Evolutionary conservation across 148 eudicot species (phyloP), one percentile per base, ranked within the genome.

Genomic region (Camellia granthamiana): DNA sequence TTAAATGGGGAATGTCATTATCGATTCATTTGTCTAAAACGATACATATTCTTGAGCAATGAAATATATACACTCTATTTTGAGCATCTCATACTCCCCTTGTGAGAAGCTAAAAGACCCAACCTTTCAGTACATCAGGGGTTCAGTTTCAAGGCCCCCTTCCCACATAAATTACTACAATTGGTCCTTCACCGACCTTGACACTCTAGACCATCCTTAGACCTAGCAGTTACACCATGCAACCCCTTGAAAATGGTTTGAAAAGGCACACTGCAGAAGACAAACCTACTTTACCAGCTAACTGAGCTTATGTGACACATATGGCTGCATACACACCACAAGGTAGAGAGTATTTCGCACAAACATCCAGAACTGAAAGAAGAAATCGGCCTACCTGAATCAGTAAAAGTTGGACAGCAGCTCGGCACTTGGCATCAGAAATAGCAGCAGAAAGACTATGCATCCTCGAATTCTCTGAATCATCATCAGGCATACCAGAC

Each of bases 391-490:
- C 43, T 85, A 97, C 99, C 99, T 97, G 98, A 84, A 92, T 91
- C 84, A 97, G 81, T 84, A 97, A 78, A 70, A 97, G 99, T 83
- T 97, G 98, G 56, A 94, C 90, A 84, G 99, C 97, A 76, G 94
- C 89, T 41, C 92, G 94, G 79, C 95, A 90, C 83, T 94, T 94
- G 49, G 88, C 89, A 80, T 92, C 97, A 80, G 97, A 88, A 60
- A 97, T 80, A 76, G 98, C 89, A 85, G 90, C 84, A 86, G 89
- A 83, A 42, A 97, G 72, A 52, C 65, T 85, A 38, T 84, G 84
- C 44, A 85, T 88, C 82, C 90, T 92, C 42, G 77, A 79, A 82
- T 84, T 83, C 64, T 87, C 92, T 46, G 82, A 74, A 82, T 91
- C 91, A 76, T 77, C 86, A 84, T 87, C 91, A 77, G 78, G 73